Evolutionary conservation across 768 basidiomycete genomes (phyloP), one percentile per base, ranked within the genome.

Genomic region (Pseudohyphozyma bogoriensis): DNA sequence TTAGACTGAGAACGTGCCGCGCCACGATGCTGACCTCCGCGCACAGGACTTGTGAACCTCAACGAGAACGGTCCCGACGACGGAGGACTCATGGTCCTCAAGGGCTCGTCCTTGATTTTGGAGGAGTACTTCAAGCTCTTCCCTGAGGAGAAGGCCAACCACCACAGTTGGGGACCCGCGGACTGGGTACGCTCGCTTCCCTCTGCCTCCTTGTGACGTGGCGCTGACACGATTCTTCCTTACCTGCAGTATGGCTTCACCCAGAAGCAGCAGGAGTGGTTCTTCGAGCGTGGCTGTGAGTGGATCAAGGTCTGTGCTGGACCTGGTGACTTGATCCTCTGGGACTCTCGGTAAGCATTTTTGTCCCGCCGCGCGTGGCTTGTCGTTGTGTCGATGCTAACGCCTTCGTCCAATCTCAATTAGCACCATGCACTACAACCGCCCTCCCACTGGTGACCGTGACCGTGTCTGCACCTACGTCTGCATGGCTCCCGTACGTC

Each of bases 71-170:
- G 75, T 13, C 71, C 72, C 8, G 63, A 73, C 46, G 76, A 76
- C 45, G 76, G 76, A 28, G 76, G 76, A 16, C 66, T 76, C 3
- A 71, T 74, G 67, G 72, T 76, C 49, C 73, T 77, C 58, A 61
- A 69, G 39, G 73, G 73, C 10, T 72, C 71, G 13, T 67, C 71
- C 26, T 62, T 65, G 15, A 56, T 74, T 16, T 72, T 73, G 56
- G 65, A 69, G 54, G 63, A 74, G 60, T 72, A 59, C 44, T 51
- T 63, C 12, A 32, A 15, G 31, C 32, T 32, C 50, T 47, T 47
- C 46, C 46, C 46, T 6, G 46, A 47, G 29, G 46, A 47, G 46
- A 47, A 47, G 46, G 46, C 46, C 10, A 47, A 47, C 46, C 24
- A 28, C 13, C n/a, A 47, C 46, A 26, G 24, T 16, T 47, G 46